Evolutionary conservation across 306 rosid species (phyloP), one percentile per base, ranked within the genome.

Genomic region (Corylus heterophylla): DNA sequence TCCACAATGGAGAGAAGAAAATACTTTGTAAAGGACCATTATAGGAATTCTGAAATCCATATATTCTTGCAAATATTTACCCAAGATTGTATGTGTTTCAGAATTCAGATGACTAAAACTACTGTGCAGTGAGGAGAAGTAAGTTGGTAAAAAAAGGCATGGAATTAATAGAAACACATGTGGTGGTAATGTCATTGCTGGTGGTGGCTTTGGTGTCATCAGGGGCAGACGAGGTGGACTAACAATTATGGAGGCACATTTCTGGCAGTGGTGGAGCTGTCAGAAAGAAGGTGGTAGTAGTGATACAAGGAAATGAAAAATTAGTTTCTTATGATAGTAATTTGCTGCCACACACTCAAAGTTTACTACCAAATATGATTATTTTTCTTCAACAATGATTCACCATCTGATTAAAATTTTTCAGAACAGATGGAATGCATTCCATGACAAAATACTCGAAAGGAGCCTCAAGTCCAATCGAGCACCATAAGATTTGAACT

Each of bases 401-500:
- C 71, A 29, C 31, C 9, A 14, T 66, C 39, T 7, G 71, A 37
- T 66, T 35, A 27, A 35, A 42, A 42, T 16, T n/a, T 31, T 35
- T 37, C 12, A 22, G 8, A 16, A 37, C 48, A 66, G 49, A 16
- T 66, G 13, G 14, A 66, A 8, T 16, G 72, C 49, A 67, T 42
- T 67, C 12, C 50, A 48, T 16, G 69, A 45, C 16, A 4, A 59
- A 18, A 25, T 20, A 69, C 29, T 51, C 62, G 37, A 59, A 35
- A 52, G 37, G 66, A 54, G 22, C 16, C 45, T 35, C 18, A 55
- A 56, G 82, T 18, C 74, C 59, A 75, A 73, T 58, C 76, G 31
- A 61, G 50, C 56, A 47, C 71, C 58, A 56, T 13, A 16, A n/a
- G 70, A 68, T 37, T 73, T 68, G 58, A 49, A 27, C 79, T 80